Percentiles rank a stretch among this genome's conserved stretches.
These are phyloP conservation scores for Boletus subcaerulescens DNA, from an alignment of 768 basidiomycete species.

Conservation along the genomic window DNA sequence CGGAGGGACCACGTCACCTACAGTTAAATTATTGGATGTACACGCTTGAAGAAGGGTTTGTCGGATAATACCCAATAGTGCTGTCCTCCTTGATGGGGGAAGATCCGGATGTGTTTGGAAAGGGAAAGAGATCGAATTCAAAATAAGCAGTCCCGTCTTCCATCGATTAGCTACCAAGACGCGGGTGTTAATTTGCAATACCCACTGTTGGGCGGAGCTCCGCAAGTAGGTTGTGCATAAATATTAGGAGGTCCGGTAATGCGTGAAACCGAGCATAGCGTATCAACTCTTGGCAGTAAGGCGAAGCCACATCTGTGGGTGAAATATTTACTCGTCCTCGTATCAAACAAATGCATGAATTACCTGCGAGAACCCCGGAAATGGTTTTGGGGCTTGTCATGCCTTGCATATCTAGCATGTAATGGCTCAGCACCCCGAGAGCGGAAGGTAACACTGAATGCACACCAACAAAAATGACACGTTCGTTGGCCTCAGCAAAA, in stretches of 20 bases:
- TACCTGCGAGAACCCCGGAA: slow-evolving; percentile 28
- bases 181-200: slow-evolving; percentile 13
- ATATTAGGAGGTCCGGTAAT: slow-evolving; percentile 54
- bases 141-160: slow-evolving; percentile 54
- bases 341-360: slow-evolving; percentile 12
- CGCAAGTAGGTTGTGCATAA: slow-evolving; percentile 51
- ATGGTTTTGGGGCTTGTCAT: slow-evolving; percentile 41
- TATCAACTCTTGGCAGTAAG: slow-evolving; percentile 18
- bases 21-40: slow-evolving; percentile 48
- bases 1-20: slow-evolving; percentile 24
- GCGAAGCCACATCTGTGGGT: slow-evolving; percentile 44
- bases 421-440: slow-evolving; percentile 2
- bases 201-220: slow-evolving; percentile 51
- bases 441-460: background rate
- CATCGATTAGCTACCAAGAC: slow-evolving; percentile 10
- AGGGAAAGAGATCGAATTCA: slow-evolving; percentile 66
- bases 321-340: slow-evolving; percentile 2
- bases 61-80: slow-evolving; percentile 51
- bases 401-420: slow-evolving; percentile 45
- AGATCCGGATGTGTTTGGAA: slow-evolving; percentile 53
- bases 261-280: slow-evolving; percentile 37
- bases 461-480: slow-evolving; percentile 66
- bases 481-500: slow-evolving; percentile 46
- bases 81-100: slow-evolving; percentile 35
- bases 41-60: slow-evolving; percentile 50